These are phyloP conservation scores for Pleurotus platypus DNA, from an alignment of 768 basidiomycete genomes.

Conservation along the genomic window DNA sequence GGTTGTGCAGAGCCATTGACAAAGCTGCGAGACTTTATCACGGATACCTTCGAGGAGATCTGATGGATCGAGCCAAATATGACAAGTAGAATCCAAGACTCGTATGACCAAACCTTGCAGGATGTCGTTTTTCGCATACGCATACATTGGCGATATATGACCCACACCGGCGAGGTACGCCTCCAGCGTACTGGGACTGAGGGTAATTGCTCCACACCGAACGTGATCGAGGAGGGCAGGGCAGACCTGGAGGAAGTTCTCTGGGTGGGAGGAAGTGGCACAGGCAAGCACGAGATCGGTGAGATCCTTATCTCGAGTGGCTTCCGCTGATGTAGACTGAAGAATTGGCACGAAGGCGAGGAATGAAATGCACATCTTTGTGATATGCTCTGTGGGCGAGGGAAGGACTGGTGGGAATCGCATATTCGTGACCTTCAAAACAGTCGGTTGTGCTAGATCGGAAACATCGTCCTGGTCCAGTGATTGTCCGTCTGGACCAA, in stretches of 20 bases:
- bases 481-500: slow-evolving; percentile 13
- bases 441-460: slow-evolving; percentile 45
- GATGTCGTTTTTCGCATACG: slow-evolving; percentile 48
- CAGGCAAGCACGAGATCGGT: slow-evolving; percentile 47
- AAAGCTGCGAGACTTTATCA: slow-evolving; percentile 44
- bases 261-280: slow-evolving; percentile 30
- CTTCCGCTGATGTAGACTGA: slow-evolving; percentile 53
- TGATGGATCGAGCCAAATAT: slow-evolving; percentile 47
- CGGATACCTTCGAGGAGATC: slow-evolving; percentile 31
- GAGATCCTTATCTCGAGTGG: slow-evolving; percentile 60
- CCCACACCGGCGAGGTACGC: slow-evolving; percentile 52
- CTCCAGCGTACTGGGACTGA: slow-evolving; percentile 49
- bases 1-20: slow-evolving; percentile 48
- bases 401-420: slow-evolving; percentile 8
- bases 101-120: slow-evolving; percentile 53
- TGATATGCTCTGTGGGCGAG: slow-evolving; percentile 27
- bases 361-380: slow-evolving; percentile 55
- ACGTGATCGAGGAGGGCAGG: slow-evolving; percentile 54
- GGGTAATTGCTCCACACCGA: slow-evolving; percentile 47
- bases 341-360: slow-evolving; percentile 62
- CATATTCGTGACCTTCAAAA: slow-evolving; percentile 33
- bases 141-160: slow-evolving; percentile 49
- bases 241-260: slow-evolving; percentile 58
- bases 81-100: slow-evolving; percentile 61
- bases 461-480: slow-evolving; percentile 45